A percentile compares a stretch with the other conserved stretches of the same genome.
These are phyloP conservation scores for Hordeum pubiflorum DNA, from an alignment of 202 grass and related monocot genomes.

Conservation along the genomic window DNA sequence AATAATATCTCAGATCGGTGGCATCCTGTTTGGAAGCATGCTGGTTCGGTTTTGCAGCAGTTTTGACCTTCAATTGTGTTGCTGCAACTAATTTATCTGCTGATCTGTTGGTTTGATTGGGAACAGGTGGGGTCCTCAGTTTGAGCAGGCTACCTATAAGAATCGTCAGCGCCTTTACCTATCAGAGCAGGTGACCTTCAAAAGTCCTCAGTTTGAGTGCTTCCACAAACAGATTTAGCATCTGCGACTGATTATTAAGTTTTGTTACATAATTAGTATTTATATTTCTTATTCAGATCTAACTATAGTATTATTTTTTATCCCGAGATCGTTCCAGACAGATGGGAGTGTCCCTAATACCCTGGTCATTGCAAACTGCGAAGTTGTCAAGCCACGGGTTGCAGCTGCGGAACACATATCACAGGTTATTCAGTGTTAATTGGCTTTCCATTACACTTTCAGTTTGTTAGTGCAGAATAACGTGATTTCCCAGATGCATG, in stretches of 20 bases:
- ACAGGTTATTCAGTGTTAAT: slow-evolving; percentile 40
- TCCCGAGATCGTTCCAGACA: slow-evolving; percentile 46
- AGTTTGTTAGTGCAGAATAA: slow-evolving; percentile 20
- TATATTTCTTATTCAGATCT: not conserved
- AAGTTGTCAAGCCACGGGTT: slow-evolving; percentile 82
- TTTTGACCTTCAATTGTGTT: not conserved
- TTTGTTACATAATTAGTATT: not conserved
- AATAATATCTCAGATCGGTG: not conserved
- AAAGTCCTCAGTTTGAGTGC: not conserved
- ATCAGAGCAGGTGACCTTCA: slow-evolving; percentile 55
- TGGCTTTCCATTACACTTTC: slow-evolving; percentile 14
- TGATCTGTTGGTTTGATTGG: slow-evolving; percentile 25
- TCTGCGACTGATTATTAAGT: not conserved
- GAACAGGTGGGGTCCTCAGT: slow-evolving; percentile 76
- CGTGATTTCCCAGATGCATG: not conserved
- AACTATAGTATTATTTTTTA: slow-evolving; percentile 14
- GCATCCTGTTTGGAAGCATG: not conserved
- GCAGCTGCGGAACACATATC: slow-evolving; percentile 89
- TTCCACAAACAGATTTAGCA: not conserved
- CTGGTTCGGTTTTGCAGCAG: not conserved
- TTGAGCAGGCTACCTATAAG: slow-evolving; percentile 72
- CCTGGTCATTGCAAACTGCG: slow-evolving; percentile 85
- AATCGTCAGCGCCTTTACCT: slow-evolving; percentile 84
- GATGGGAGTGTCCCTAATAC: slow-evolving; percentile 86
- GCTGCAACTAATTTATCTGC: slow-evolving; percentile 13